Evolutionary conservation across 352 stramenopile species (phyloP), one percentile per base, ranked within the genome.

Genomic region (Thraustochytrium sp.): DNA sequence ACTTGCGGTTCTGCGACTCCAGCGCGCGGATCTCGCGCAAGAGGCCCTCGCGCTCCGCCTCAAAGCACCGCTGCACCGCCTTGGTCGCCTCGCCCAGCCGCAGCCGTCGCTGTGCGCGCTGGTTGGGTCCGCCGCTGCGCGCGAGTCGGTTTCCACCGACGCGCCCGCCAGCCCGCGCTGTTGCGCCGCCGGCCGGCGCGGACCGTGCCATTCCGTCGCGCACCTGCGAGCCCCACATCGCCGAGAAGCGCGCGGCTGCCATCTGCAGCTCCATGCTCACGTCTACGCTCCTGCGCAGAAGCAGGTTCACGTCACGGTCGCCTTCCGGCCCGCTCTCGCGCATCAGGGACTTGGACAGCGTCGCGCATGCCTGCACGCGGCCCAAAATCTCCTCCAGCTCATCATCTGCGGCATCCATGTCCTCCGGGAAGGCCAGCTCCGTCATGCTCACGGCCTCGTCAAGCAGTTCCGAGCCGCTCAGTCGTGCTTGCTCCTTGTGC

Each of bases 221-320:
- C 9, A 72, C 36, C 26, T 72, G 59, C 46, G 59, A 72, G 9
- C 59, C 59, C 59, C 59, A 72, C 59, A 72, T 72, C 9, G 59
- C 59, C 40, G 59, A 72, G 9, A 72, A 72, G 23, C 59, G 34
- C 1, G 59, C 59, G 1, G 59, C 59, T 16, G 46, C 59, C 59
- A 72, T 72, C n/a, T 72, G 59, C 1, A 72, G 59, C 36, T 72
- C 59, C 59, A 72, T 72, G 59, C 59, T 72, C 40, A 72, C 59
- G 40, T 72, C 59, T 0, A 72, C 1, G 9, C 59, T 72, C 46
- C 59, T 38, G 4, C 59, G 59, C 40, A 72, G 9, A 21, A 72
- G 26, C 21, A 18, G 23, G 40, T 72, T 18, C 29, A 26, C 59
- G 36, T 72, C 59, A 26, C 9, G 13, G 36, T 26, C 26, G 11